Evolutionary conservation across 2,329 filamentous ascomycete genomes (phyloP).

Genomic region (Colletotrichum trifolii): DNA sequence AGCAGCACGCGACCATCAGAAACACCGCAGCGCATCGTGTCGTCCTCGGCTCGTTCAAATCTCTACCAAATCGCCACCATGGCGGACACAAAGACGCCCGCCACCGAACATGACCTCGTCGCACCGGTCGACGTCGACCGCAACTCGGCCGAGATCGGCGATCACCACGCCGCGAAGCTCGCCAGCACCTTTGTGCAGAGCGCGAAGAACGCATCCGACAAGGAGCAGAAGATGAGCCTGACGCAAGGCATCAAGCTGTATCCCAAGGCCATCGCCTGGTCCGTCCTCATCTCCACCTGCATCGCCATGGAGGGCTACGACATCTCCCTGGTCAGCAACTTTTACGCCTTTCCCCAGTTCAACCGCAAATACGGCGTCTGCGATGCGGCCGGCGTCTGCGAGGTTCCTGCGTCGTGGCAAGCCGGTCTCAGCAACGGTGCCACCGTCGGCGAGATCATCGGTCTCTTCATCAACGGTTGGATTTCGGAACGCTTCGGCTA

Average conservation of each 20-base stretch:
- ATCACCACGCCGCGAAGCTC: slow-evolving; percentile 38
- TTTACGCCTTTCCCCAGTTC: slow-evolving; percentile 72
- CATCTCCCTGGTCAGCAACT: slow-evolving; percentile 83
- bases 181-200: slow-evolving; percentile 53
- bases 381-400: slow-evolving; percentile 57
- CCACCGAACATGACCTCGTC: slow-evolving; percentile 17
- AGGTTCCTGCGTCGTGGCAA: slow-evolving; percentile 72
- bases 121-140: slow-evolving; percentile 16
- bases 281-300: slow-evolving; percentile 86
- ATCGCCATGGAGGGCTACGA: slow-evolving; percentile 95
- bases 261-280: slow-evolving; percentile 88
- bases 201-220: slow-evolving; percentile 64
- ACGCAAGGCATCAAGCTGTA: slow-evolving; percentile 83
- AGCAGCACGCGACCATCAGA: background rate
- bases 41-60: background rate
- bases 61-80: slow-evolving; percentile 10
- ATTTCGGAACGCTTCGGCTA: slow-evolving; percentile 76
- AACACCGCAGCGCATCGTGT: background rate
- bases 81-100: slow-evolving; percentile 24
- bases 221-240: slow-evolving; percentile 77
- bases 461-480: slow-evolving; percentile 73
- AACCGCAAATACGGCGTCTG: slow-evolving; percentile 67
- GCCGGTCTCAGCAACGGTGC: slow-evolving; percentile 70
- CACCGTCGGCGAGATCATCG: slow-evolving; percentile 72
- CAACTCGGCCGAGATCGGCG: slow-evolving; percentile 24